Evolutionary conservation across 768 basidiomycete genomes (phyloP).

Genomic region (Glaciozyma antarctica): DNA sequence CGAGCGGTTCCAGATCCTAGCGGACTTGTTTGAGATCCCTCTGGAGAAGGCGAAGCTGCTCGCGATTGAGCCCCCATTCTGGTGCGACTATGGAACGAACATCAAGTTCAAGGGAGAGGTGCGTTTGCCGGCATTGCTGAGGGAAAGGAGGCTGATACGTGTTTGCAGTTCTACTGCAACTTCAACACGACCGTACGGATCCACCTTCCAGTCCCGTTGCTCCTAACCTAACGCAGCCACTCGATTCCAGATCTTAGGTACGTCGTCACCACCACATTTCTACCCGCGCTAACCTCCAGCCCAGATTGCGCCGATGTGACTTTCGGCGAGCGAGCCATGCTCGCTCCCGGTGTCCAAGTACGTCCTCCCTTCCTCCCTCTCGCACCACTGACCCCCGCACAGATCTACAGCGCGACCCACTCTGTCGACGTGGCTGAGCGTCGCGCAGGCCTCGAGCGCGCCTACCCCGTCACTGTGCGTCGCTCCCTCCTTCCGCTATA

Average conservation of each 20-base stretch:
- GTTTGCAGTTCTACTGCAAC: not conserved
- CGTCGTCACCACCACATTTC: not conserved
- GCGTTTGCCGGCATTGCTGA: too few relatives aligned
- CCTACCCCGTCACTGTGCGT: conserved; percentile 22
- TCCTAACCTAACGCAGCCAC: not conserved
- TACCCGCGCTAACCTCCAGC: not conserved
- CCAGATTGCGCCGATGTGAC: conserved; percentile 28
- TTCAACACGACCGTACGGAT: not conserved
- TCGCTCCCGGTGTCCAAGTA: conserved; percentile 13
- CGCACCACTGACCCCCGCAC: not conserved
- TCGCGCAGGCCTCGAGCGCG: conserved; percentile 22
- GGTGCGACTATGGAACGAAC: conserved; percentile 25
- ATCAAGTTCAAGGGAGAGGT: conserved; percentile 25
- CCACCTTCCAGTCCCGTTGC: not conserved
- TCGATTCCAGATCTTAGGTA: not conserved
- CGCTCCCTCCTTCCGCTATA: not conserved
- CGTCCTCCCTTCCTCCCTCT: too few relatives aligned
- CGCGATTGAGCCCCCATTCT: conserved; percentile 23
- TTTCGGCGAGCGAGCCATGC: conserved; percentile 24
- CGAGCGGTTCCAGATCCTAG: conserved; percentile 21
- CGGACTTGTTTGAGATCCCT: conserved; percentile 22
- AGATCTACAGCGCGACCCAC: conserved; percentile 30
- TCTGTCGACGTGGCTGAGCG: conserved; percentile 22
- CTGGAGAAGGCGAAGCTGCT: conserved; percentile 12
- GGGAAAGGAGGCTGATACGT: too few relatives aligned